Base-by-base conservation (phyloP, 192 early-diverging fungal species). In the Podila epicladia region DNA sequence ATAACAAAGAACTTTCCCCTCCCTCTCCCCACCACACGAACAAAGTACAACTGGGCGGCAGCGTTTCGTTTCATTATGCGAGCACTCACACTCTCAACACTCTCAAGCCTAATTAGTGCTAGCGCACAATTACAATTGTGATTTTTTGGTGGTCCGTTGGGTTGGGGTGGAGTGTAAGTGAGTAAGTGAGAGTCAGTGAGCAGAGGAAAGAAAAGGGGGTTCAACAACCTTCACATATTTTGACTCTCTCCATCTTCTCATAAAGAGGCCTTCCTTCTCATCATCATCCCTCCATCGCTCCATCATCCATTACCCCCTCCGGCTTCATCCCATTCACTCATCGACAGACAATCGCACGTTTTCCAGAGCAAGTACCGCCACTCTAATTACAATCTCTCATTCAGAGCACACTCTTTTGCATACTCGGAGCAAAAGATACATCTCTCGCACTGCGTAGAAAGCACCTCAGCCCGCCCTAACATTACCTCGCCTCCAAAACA, bases 201-300 rank as follows among this genome's bases (percentile, higher is more conserved):
- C 35, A 61, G 28, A 61, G 53, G 50, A 26, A 22, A 55, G 24
- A 55, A 22, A 55, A 55, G n/a, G 53, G 65, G 65, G 51, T 53
- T 55, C 24, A 9, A 37, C 35, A 37, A 37, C 35, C 49, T 51
- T 51, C 49, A 20, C 8, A 0, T 53, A 22, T 24, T 53, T 55
- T 12, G 24, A 24, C 53, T 22, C 2, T 4, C 19, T 24, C 24
- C 53, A 24, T 1, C 3, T 29, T 29, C 29, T 29, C 29, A 24
- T 55, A n/a, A 7, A 55, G 11, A n/a, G n/a, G 17, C 50, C 24
- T 55, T 55, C 53, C 6, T 20, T 26, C 24, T 26, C 53, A 55
- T 55, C 53, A n/a, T 24, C 24, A 7, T 55, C 53, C 53, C 5
- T 55, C 22, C 53, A 22, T 55, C 53, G 0, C 7, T 45, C 41